Percentiles rank a stretch among this genome's conserved stretches.
Conservation (phyloP, 1,284 basidiomycete species). For the Trametes hirsuta region DNA sequence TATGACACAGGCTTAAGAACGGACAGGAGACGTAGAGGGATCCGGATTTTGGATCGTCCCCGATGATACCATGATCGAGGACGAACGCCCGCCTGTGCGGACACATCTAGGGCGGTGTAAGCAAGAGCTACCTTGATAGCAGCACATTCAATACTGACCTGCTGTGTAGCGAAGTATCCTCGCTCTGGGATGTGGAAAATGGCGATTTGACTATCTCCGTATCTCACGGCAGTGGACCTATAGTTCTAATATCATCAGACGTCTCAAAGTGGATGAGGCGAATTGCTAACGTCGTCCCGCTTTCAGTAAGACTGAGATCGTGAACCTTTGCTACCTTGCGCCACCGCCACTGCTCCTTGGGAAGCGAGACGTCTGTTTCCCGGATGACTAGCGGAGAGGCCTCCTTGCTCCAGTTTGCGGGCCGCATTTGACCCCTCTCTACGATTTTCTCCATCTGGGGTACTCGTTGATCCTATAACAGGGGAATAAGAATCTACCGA, state of each 20-base stretch:
- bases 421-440: slow-evolving; percentile 68
- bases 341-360: slow-evolving; percentile 66
- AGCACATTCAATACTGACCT: slow-evolving; percentile 39
- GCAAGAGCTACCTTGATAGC: background rate
- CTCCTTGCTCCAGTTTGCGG: slow-evolving; percentile 72
- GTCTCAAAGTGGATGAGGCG: slow-evolving; percentile 12
- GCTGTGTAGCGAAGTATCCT: slow-evolving; percentile 72
- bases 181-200: slow-evolving; percentile 62
- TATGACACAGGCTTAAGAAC: slow-evolving; percentile 21
- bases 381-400: slow-evolving; percentile 52
- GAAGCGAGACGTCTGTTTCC: slow-evolving; percentile 42
- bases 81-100: slow-evolving; percentile 73
- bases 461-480: slow-evolving; percentile 47
- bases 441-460: slow-evolving; percentile 57
- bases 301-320: slow-evolving; percentile 56
- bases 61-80: slow-evolving; percentile 70
- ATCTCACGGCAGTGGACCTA: slow-evolving; percentile 60
- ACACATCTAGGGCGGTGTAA: slow-evolving; percentile 46
- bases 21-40: slow-evolving; percentile 48
- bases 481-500: background rate
- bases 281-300: slow-evolving; percentile 49
- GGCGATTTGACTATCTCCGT: slow-evolving; percentile 75
- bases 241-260: background rate
- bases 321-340: slow-evolving; percentile 50
- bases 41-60: slow-evolving; percentile 56